Evolutionary conservation across 2,329 filamentous ascomycete genomes (phyloP).

Genomic region (Sclerotinia spermophila): DNA sequence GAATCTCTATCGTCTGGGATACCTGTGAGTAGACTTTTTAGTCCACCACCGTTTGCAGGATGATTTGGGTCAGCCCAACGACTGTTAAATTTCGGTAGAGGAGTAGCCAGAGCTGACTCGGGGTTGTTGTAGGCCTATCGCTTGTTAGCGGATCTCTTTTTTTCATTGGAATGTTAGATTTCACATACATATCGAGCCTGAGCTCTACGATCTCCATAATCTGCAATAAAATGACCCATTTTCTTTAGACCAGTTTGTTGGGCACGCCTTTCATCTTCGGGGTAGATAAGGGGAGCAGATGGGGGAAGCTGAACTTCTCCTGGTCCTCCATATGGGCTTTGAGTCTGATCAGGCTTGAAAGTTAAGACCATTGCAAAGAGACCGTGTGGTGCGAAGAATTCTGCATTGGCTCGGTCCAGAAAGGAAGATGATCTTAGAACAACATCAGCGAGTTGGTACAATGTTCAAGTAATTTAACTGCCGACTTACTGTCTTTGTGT

Average conservation of each 20-base stretch:
- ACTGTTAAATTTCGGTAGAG: background rate
- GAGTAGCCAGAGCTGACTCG: background rate
- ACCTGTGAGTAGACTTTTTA: constrained; percentile 12
- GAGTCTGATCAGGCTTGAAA: constrained; percentile 42
- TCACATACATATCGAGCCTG: constrained; percentile 20
- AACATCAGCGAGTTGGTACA: constrained; percentile 8
- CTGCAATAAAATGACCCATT: constrained; percentile 37
- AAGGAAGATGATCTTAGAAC: constrained; percentile 43
- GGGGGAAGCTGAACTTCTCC: constrained; percentile 8
- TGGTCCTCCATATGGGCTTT: background rate
- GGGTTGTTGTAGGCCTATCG: background rate
- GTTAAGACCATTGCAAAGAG: constrained; percentile 52
- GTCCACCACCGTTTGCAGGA: background rate
- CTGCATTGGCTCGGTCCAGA: constrained; percentile 51
- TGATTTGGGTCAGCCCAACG: constrained; percentile 13
- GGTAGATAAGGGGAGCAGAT: background rate
- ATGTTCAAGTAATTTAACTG: background rate
- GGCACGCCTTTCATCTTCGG: background rate
- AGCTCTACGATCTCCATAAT: constrained; percentile 21
- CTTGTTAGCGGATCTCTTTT: background rate
- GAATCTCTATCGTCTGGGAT: background rate
- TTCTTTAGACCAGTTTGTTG: constrained; percentile 33
- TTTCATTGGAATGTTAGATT: background rate
- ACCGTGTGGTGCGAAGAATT: constrained; percentile 53
- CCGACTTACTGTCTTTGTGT: constrained; percentile 12